Conservation (phyloP, 345 rosid species). For the Gossypium longicalyx region DNA sequence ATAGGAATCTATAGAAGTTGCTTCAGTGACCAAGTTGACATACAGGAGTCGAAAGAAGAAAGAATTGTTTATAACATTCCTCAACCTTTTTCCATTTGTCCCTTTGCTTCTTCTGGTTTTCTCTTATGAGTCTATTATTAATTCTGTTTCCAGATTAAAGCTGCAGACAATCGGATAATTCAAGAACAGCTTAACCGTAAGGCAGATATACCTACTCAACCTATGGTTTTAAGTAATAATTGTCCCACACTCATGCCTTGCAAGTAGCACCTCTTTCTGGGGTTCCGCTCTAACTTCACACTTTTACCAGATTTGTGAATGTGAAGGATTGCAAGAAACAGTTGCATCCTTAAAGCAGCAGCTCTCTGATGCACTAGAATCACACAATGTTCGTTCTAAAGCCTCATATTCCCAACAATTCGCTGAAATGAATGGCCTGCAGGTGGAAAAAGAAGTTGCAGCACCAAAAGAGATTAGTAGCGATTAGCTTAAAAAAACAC, state of each 20-base stretch:
- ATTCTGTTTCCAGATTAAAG: too few relatives aligned
- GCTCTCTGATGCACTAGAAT: too few relatives aligned
- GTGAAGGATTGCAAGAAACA: slow-evolving; percentile 9
- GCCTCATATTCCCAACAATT: slow-evolving; percentile 36
- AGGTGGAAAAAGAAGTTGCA: background rate
- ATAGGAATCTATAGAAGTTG: background rate
- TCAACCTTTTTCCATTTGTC: background rate
- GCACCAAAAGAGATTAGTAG: background rate
- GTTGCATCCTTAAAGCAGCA: too few relatives aligned
- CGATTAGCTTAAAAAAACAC: background rate
- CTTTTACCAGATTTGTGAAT: slow-evolving; percentile 57
- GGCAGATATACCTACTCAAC: too few relatives aligned
- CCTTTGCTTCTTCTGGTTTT: background rate
- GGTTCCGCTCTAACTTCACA: slow-evolving; percentile 22
- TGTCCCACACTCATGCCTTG: background rate
- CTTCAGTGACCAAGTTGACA: background rate
- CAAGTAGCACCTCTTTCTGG: background rate
- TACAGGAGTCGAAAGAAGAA: background rate
- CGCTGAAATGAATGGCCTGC: slow-evolving; percentile 29
- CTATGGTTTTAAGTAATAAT: too few relatives aligned
- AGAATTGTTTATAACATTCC: slow-evolving; percentile 4
- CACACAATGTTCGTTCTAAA: slow-evolving; percentile 20
- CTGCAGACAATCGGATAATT: too few relatives aligned
- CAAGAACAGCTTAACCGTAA: too few relatives aligned
- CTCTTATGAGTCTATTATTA: too few relatives aligned